Evolutionary conservation across 768 basidiomycete species (phyloP), one percentile per base, ranked within the genome.

Genomic region (Rubroboletus satanas): DNA sequence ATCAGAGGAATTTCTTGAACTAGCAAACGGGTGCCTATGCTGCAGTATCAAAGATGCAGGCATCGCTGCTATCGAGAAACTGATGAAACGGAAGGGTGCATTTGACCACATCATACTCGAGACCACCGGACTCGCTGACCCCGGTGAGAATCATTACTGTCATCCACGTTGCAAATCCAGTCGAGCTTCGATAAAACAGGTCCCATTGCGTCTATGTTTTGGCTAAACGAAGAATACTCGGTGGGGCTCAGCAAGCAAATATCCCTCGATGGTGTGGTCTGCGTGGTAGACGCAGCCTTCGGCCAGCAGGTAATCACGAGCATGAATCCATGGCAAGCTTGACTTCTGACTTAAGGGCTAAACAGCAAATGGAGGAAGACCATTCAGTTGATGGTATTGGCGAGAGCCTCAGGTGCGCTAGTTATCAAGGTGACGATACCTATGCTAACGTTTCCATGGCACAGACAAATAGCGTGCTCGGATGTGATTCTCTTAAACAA

Each of bases 81-180:
- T 98, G 52, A 92, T 94, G 89, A 74, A 80, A 61, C 81, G 83
- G 51, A 92, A 88, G 65, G 93, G 93, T 26, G 81, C 83, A 1
- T 95, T 98, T 66, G 97, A 98, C 72, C 88, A 98, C 70, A 97
- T 99, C 59, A 75, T 99, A 41, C 78, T 99, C 15, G 97, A 99
- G 73, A 90, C 96, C 2, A 98, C 97, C 0, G 96, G 96, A 0
- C 78, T 98, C 8, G 96, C 96, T 10, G 96, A 98, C 75, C 96
- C 96, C 54, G 92, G 92, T 91, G 57, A 51, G 72, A 53, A 21
- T 51, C 37, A 10, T 23, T 18, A 41, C 35, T 9, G 42, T 45
- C 43, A 21, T 46, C 32, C 37, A 4, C 8, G 26, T 50, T 31
- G 12, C 38, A 33, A 37, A 47, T 44, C 11, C n/a, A 53, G 23